Evolutionary conservation across 768 basidiomycete genomes (phyloP), one percentile per base, ranked within the genome.

Genomic region (Sarcomyxa edulis): DNA sequence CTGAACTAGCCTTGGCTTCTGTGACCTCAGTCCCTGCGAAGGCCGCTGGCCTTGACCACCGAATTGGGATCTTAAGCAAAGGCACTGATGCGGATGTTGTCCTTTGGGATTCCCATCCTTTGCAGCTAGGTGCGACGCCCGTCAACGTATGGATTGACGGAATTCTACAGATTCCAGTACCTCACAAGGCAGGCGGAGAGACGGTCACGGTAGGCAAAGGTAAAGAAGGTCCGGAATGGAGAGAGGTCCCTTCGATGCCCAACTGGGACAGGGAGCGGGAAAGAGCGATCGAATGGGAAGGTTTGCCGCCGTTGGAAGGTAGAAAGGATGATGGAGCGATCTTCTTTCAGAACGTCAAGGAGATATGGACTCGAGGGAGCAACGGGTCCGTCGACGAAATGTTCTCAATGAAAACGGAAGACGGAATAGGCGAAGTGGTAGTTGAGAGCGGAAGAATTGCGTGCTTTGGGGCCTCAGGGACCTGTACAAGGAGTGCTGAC

Each of bases 71-170:
- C 35, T 50, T 91, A 11, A 56, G 65, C 34, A 66, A 69, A 51
- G 78, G 78, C n/a, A 54, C 64, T n/a, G 74, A 75, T 43, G 73
- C 73, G 33, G 82, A 90, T 51, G 53, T 87, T n/a, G 83, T 88
- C 6, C 56, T 89, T 25, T 84, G 81, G 81, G 78, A 83, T 49
- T 77, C 76, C 3, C 83, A 88, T 58, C 89, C 89, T 1, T 67
- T 91, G 20, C 68, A 69, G 20, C 61, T 87, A 15, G 86, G 82
- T 38, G 81, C 88, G 3, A 87, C 84, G 0, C 89, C 88, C 0
- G 53, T 64, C 9, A 78, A 81, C 40, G 78, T 87, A 19, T 94
- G 81, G 69, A 86, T 94, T 47, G 92, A 96, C 55, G 91, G 91
- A 2, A 78, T 90, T 41, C 54, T 77, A 3, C 90, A 94, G 50